These are phyloP conservation scores for Thelephora ganbajun DNA, from an alignment of 768 basidiomycete species.

Conservation along the genomic window DNA sequence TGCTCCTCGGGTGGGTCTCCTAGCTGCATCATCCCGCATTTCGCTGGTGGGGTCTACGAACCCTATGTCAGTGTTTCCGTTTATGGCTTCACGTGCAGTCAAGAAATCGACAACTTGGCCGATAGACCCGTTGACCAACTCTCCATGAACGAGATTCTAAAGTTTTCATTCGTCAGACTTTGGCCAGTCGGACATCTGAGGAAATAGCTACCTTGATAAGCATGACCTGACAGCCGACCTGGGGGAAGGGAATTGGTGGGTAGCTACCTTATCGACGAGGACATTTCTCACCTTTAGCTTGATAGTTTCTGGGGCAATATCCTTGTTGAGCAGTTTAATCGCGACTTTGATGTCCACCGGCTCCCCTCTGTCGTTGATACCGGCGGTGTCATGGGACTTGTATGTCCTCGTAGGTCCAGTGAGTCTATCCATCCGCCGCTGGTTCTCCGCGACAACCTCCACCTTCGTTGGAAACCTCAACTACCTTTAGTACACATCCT, in stretches of 20 bases:
- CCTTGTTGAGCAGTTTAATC: conserved; percentile 33
- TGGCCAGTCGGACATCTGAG: not conserved
- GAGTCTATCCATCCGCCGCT: conserved; percentile 30
- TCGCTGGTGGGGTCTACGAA: conserved; percentile 12
- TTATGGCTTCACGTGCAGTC: conserved; percentile 28
- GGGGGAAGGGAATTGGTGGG: conserved; percentile 12
- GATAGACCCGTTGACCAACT: conserved; percentile 57
- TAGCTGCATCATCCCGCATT: no score
- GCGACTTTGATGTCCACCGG: conserved; percentile 23
- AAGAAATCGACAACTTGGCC: conserved; percentile 38
- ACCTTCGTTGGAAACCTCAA: conserved; percentile 51
- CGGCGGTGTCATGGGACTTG: conserved; percentile 29
- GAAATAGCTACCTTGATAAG: conserved; percentile 40
- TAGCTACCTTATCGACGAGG: conserved; percentile 13
- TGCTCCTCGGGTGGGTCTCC: not conserved
- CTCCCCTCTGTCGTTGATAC: conserved; percentile 29
- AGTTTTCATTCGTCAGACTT: not conserved
- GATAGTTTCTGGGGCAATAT: conserved; percentile 30
- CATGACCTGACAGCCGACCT: conserved; percentile 84
- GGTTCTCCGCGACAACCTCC: conserved; percentile 66
- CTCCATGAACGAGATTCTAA: conserved; percentile 57
- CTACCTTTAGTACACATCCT: not conserved
- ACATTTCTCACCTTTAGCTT: conserved; percentile 21
- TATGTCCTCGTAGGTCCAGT: conserved; percentile 25
- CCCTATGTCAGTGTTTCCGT: conserved; percentile 20